phyloP scores from a whole-genome alignment of 208 protist genomes.

The Endotrypanum monterogeii region DNA sequence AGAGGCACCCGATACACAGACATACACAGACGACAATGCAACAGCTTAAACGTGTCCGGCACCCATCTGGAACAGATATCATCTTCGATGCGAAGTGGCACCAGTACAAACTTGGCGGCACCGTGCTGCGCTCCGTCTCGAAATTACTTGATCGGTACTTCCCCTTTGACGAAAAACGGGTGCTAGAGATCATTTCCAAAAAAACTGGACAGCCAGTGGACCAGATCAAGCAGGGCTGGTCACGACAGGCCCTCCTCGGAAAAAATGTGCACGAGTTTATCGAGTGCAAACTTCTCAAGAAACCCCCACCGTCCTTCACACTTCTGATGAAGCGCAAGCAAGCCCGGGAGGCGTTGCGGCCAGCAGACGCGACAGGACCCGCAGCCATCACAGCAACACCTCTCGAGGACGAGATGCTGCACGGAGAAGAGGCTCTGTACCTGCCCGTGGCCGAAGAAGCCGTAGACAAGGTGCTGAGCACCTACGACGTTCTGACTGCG shows the following conservation, averaged over 20 bases:
- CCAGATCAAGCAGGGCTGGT: constrained; percentile 64
- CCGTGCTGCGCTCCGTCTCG: constrained; percentile 73
- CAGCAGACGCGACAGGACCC: constrained; percentile 27
- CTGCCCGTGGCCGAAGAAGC: constrained; percentile 62
- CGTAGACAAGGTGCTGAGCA: constrained; percentile 42
- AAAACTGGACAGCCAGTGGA: constrained; percentile 71
- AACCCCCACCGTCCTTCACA: constrained; percentile 69
- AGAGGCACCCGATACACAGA: background rate
- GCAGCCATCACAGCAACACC: constrained; percentile 10
- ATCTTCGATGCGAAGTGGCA: constrained; percentile 84
- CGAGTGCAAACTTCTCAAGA: constrained; percentile 65
- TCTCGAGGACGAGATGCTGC: constrained; percentile 52
- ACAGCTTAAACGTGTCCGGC: constrained; percentile 40
- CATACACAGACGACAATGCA: constrained; percentile 7
- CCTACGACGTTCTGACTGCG: constrained; percentile 68
- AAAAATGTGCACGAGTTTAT: constrained; percentile 91
- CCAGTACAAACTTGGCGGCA: constrained; percentile 73
- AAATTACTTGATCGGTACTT: constrained; percentile 86
- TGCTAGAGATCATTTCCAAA: constrained; percentile 58
- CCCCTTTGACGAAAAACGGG: constrained; percentile 81
- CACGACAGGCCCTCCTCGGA: constrained; percentile 80
- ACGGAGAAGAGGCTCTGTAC: constrained; percentile 77
- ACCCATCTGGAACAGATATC: constrained; percentile 69
- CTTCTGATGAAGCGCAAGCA: constrained; percentile 40
- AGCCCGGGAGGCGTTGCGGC: constrained; percentile 20